A percentile compares a stretch with the other conserved stretches of the same genome.
phyloP scores from a whole-genome alignment of 139 green algal genomes.

The Penium margaritaceum region DNA sequence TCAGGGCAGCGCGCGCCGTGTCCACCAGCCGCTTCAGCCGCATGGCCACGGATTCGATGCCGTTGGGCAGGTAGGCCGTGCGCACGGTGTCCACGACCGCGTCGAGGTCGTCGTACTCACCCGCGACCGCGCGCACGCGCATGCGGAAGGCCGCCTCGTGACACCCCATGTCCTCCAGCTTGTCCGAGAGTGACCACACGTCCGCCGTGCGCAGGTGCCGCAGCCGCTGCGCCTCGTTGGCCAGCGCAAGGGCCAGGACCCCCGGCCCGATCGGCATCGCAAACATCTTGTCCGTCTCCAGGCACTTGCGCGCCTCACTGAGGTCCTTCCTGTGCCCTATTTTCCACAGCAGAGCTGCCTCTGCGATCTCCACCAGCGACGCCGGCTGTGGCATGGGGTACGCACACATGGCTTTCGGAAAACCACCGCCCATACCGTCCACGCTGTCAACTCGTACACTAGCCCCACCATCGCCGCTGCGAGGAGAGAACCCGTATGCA shows the following conservation, averaged over 20 bases:
- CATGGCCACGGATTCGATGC: neutral
- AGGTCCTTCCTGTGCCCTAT: too few species aligned
- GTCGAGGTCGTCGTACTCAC: neutral
- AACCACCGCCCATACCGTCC: too few species aligned
- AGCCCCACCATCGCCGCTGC: too few species aligned
- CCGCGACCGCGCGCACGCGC: neutral
- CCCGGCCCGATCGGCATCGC: neutral
- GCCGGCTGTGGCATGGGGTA: too few species aligned
- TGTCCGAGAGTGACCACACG: neutral
- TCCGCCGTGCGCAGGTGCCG: neutral
- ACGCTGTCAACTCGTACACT: too few species aligned
- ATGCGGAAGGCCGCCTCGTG: neutral
- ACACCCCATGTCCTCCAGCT: neutral
- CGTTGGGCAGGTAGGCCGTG: neutral
- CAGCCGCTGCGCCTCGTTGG: neutral
- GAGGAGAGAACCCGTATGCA: too few species aligned
- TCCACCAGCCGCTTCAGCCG: neutral
- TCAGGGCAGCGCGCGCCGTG: neutral
- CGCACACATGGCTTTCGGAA: too few species aligned
- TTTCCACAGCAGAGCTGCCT: too few species aligned
- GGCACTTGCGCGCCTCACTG: too few species aligned
- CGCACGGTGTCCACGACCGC: neutral
- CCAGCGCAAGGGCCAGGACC: neutral
- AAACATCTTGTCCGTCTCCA: too few species aligned
- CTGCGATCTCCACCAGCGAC: too few species aligned